Percentiles rank a stretch among this genome's conserved stretches.
These are phyloP conservation scores for Arachis hypogaea DNA, from an alignment of 306 rosid genomes.

Conservation along the genomic window DNA sequence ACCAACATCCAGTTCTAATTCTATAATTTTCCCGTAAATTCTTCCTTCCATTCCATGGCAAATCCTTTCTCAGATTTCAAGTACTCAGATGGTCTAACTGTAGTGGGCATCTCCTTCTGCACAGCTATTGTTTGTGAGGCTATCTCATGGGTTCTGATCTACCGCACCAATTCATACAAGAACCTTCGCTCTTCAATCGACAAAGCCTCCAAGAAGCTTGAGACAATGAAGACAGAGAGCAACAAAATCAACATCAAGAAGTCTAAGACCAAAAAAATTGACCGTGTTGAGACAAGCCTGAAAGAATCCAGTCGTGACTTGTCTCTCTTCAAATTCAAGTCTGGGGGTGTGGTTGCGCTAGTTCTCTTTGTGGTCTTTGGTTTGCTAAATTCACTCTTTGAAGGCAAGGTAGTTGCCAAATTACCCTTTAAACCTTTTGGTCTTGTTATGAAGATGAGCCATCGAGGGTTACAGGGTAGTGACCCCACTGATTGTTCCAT, in stretches of 20 bases:
- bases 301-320: constrained; percentile 94
- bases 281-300: constrained; percentile 94
- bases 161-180: constrained; percentile 95
- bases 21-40: not conserved
- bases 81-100: constrained; percentile 83
- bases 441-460: constrained; percentile 93
- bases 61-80: constrained; percentile 63
- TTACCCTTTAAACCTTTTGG: constrained; percentile 87
- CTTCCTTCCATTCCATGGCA: constrained; percentile 46
- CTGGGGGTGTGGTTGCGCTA: constrained; percentile 96
- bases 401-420: constrained; percentile 89
- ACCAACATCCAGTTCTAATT: constrained; percentile 25
- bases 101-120: constrained; percentile 90
- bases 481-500: constrained; percentile 95
- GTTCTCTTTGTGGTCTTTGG: constrained; percentile 97
- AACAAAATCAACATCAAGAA: constrained; percentile 64
- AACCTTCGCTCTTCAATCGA: constrained; percentile 94
- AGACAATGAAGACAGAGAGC: constrained; percentile 90
- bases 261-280: constrained; percentile 95
- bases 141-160: constrained; percentile 93
- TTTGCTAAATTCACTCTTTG: constrained; percentile 84
- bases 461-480: constrained; percentile 83
- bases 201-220: constrained; percentile 96
- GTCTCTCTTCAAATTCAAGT: constrained; percentile 94
- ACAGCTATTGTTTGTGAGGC: constrained; percentile 93